Base-by-base conservation (phyloP, 2,329 filamentous ascomycete genomes). In the Stachybotrys chlorohalonatus region DNA sequence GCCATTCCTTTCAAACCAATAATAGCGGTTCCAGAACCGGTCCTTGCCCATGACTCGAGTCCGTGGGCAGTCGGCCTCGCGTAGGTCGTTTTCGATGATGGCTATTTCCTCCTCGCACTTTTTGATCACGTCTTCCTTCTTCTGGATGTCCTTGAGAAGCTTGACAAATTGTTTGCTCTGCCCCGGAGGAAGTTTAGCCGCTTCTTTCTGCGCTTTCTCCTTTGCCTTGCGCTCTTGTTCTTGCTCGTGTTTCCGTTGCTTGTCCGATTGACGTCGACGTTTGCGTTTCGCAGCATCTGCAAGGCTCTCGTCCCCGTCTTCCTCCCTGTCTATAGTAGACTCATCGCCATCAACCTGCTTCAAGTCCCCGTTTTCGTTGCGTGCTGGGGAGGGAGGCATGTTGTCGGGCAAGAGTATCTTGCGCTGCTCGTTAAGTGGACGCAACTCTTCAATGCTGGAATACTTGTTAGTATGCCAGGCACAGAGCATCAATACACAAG, bases 1-100 rank as follows among this genome's bases (percentile, higher is more conserved):
- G 30, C 92, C 94, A 65, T 97, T 99, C 58, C 93, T 87, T 72
- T 99, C 94, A 69, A 97, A 96, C 93, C 94, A 99, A 77, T 95
- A 97, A 72, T 97, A 99, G 53, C 93, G 84, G 71, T 99, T 97
- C 85, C 93, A 96, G 77, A 96, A 99, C 49, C 94, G 85, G 71
- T 99, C 94, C 68, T 94, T 93, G 57, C 94, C 94, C 31, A 99
- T 78, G 16, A 93, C 85, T 58, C 90, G 86, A 16, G 92, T 96
- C 58, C 94, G 86, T 42, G 92, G 90, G 63, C 93, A 96, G 70
- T 96, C 90, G 47, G 92, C 91, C 71, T 97, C 93, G 53, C 94
- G 88, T 49, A 99, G 78, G 67, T 97, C 92, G 63, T 95, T 92
- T 63, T 97, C 93, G 52, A 95, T 83, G 36, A 87, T 81, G 4